phyloP scores from a whole-genome alignment of 768 basidiomycete genomes.

The Scleroderma citrinum region DNA sequence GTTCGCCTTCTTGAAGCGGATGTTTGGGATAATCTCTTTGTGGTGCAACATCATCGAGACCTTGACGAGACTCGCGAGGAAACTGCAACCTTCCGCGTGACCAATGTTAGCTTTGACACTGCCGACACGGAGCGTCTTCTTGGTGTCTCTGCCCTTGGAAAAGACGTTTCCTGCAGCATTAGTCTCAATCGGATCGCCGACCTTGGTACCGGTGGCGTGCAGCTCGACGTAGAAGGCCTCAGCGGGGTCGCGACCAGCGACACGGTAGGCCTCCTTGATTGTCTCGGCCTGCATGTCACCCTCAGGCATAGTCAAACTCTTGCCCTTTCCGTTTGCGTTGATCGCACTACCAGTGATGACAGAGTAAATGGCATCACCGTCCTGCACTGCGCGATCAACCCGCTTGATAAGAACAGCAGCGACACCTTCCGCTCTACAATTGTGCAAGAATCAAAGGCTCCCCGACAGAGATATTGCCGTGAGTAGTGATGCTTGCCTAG shows the following conservation, averaged over 20 bases:
- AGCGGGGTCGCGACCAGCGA: slow-evolving; percentile 23
- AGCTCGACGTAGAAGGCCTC: slow-evolving; percentile 47
- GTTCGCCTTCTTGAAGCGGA: slow-evolving; percentile 23
- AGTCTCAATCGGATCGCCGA: slow-evolving; percentile 46
- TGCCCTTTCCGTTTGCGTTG: slow-evolving; percentile 30
- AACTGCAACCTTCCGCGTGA: slow-evolving; percentile 25
- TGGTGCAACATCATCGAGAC: slow-evolving; percentile 28
- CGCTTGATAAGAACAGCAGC: slow-evolving; percentile 31
- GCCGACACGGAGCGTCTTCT: slow-evolving; percentile 21
- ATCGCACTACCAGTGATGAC: slow-evolving; percentile 28
- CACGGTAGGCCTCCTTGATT: slow-evolving; percentile 27
- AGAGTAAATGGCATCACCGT: slow-evolving; percentile 28
- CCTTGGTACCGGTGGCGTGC: slow-evolving; percentile 47
- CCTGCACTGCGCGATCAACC: slow-evolving; percentile 24
- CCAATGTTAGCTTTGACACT: slow-evolving; percentile 24
- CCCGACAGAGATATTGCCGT: too few species aligned
- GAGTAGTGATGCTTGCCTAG: slow-evolving; percentile 11
- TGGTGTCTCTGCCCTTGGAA: slow-evolving; percentile 14
- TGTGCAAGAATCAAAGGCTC: not conserved
- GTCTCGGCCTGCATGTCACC: slow-evolving; percentile 30
- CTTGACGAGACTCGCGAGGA: slow-evolving; percentile 31
- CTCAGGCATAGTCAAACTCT: slow-evolving; percentile 31
- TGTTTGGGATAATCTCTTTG: slow-evolving; percentile 24
- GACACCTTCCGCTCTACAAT: slow-evolving; percentile 17
- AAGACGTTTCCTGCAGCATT: slow-evolving; percentile 42